Evolutionary conservation across 2,329 filamentous ascomycete genomes (phyloP).

Genomic region (Sporothrix phasma): DNA sequence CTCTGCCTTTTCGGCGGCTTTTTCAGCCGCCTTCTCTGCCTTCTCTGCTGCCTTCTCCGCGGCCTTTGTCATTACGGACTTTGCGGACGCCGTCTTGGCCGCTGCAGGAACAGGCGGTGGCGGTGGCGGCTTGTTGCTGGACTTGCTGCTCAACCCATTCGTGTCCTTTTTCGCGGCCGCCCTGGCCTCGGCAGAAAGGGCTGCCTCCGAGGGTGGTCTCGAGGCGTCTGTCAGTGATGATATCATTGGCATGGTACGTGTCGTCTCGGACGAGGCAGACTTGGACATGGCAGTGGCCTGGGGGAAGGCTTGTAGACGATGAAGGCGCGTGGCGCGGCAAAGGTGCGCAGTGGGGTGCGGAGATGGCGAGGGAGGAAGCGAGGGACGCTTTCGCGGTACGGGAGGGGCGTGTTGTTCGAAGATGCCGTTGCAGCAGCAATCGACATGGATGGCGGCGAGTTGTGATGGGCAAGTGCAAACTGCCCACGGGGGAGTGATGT

Average conservation of each 20-base stretch:
- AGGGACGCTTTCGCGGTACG: conserved; percentile 11
- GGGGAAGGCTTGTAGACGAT: not conserved
- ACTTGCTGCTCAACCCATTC: conserved; percentile 11
- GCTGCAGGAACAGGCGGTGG: conserved; percentile 21
- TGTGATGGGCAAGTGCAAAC: conserved; percentile 21
- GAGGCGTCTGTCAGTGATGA: not conserved
- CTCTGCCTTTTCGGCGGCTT: conserved; percentile 8
- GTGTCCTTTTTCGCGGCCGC: conserved; percentile 7
- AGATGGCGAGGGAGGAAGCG: conserved; percentile 23
- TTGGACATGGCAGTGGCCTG: conserved; percentile 1
- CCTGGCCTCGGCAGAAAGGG: not conserved
- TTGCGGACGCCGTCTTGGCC: conserved; percentile 22
- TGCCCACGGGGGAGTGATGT: conserved; percentile 25
- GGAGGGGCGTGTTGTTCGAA: not conserved
- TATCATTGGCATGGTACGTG: not conserved
- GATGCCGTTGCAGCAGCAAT: conserved; percentile 24
- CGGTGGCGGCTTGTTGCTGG: conserved; percentile 18
- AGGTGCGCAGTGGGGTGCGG: conserved; percentile 24
- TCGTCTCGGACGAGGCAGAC: conserved; percentile 2
- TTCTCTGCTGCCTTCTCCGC: conserved; percentile 11
- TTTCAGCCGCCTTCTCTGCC: conserved; percentile 6
- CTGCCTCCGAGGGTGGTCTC: not conserved
- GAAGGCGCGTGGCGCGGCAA: not conserved
- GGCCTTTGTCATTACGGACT: conserved; percentile 24
- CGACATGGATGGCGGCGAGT: conserved; percentile 26